Base-by-base conservation (phyloP, 2,329 filamentous ascomycete species). In the Graphiopsis chlorocephala region DNA sequence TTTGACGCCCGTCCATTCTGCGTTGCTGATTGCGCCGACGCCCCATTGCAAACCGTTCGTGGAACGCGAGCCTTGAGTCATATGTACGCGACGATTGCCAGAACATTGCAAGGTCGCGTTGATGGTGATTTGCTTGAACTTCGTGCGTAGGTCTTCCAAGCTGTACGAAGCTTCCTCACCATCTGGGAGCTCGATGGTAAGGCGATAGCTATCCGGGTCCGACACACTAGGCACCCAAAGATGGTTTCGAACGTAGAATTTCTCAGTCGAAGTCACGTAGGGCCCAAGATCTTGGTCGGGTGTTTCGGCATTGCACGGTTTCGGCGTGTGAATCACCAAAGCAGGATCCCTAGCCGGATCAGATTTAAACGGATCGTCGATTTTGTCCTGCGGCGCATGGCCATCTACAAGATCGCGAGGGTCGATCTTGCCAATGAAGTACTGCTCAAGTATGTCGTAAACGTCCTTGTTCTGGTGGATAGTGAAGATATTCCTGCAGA, bases 381-480 rank as follows among this genome's bases (percentile, higher is more conserved):
- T 81, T 25, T 77, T 68, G 20, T 86, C 80, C 20, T 80, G 78
- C 1, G 83, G 79, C 0, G 87, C 83, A 4, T 58, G 55, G 7
- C 55, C 55, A 64, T 87, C 77, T n/a, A 84, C 71, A 2, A 90
- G 80, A 70, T 90, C 88, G 11, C 77, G 79, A 1, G 77, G 75
- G 67, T 90, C 83, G 2, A 90, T 81, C 55, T 82, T 83, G 29
- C 88, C 88, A 55, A 90, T 86, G 28, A 84, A 78, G 71, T 87
- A 90, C 68, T 86, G 82, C n/a, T 85, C 81, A 0, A 90, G 79
- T 47, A 90, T 88, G 56, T 89, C 85, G 65, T 83, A 82, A 6
- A 90, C 86, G 66, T 90, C 85, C 48, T 85, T 80, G 20, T 83
- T 82, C 73, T 90, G 87, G 78, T 90, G 88, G 65, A 90, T 90